Conservation (phyloP, 1,139 yeast genomes). For the Candida neerlandica region DNA sequence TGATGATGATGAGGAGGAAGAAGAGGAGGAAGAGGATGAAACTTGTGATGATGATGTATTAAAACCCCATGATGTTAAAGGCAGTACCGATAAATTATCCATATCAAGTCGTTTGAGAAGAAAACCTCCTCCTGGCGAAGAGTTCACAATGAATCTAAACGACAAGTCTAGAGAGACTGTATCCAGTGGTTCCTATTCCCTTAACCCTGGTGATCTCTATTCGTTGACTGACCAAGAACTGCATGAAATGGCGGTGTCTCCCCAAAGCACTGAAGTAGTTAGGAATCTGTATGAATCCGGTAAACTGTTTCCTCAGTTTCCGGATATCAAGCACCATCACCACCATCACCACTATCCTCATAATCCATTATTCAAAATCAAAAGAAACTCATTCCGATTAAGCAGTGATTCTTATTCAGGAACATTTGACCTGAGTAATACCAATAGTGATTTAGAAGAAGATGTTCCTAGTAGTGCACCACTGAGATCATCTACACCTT, state of each 20-base stretch:
- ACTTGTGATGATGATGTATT: background rate
- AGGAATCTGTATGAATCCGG: background rate
- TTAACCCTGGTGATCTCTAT: constrained; percentile 10
- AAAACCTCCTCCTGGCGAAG: constrained; percentile 31
- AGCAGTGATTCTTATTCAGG: constrained; percentile 20
- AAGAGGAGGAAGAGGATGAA: constrained; percentile 1
- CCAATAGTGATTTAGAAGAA: constrained; percentile 16
- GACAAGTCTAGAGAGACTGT: constrained; percentile 14
- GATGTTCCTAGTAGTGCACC: constrained; percentile 9
- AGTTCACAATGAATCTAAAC: constrained; percentile 9
- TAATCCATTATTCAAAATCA: constrained; percentile 18
- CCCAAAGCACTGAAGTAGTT: constrained; percentile 4
- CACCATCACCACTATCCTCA: constrained; percentile 6
- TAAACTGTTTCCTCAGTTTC: constrained; percentile 31
- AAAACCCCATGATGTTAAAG: background rate
- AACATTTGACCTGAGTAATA: constrained; percentile 19
- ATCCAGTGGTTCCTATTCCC: constrained; percentile 21
- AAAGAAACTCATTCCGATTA: constrained; percentile 15
- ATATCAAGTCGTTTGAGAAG: constrained; percentile 20
- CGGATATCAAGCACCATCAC: constrained; percentile 20
- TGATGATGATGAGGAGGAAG: background rate
- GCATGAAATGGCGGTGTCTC: constrained; percentile 9
- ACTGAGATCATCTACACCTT: constrained; percentile 19
- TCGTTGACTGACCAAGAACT: constrained; percentile 18
- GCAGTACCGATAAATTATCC: constrained; percentile 4